These are phyloP conservation scores for Emergomyces pasteurianus DNA, from an alignment of 2,329 filamentous ascomycete species.

Conservation along the genomic window DNA sequence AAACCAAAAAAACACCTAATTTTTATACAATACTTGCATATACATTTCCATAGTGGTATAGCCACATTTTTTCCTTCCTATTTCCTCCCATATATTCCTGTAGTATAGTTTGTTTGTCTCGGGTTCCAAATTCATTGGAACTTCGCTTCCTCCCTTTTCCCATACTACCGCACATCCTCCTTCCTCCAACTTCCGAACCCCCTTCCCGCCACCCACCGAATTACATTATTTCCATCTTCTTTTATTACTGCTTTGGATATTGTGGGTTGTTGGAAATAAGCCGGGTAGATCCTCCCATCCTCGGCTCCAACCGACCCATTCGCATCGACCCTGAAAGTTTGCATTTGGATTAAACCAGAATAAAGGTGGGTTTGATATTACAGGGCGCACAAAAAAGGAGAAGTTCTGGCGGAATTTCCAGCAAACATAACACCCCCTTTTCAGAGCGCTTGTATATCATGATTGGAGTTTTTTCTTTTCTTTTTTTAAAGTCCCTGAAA, in stretches of 20 bases:
- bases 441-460: background rate
- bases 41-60: conserved; percentile 1
- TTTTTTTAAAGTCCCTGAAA: too few species aligned
- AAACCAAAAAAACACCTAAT: conserved; percentile 12
- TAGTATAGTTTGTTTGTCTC: conserved; percentile 3
- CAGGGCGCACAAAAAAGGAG: background rate
- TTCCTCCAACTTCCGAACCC: background rate
- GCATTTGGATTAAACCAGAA: background rate
- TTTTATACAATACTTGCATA: conserved; percentile 1
- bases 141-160: background rate
- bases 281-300: background rate
- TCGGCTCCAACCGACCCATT: background rate
- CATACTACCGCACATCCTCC: too few species aligned
- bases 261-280: background rate
- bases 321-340: background rate
- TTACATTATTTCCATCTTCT: background rate
- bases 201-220: background rate
- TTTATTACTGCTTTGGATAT: background rate
- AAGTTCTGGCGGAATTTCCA: background rate
- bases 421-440: background rate
- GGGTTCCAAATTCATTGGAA: background rate
- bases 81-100: conserved; percentile 4
- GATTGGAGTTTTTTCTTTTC: too few species aligned
- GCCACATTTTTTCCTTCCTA: conserved; percentile 8
- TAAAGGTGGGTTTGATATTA: too few species aligned